Conservation (phyloP, 257 asterid species). For the Oldenlandia corymbosa region DNA sequence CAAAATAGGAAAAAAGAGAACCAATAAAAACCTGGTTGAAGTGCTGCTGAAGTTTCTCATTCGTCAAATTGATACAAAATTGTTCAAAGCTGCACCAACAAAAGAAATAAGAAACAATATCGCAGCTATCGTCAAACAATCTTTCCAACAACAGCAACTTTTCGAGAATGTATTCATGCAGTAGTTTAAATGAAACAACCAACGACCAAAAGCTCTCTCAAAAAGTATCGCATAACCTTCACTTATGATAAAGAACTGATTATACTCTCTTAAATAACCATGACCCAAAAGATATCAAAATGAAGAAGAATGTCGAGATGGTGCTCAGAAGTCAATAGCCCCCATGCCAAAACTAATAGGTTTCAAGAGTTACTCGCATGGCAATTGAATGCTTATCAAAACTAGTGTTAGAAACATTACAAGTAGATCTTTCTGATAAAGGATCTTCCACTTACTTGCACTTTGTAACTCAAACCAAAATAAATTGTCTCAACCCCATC, state of each 20-base stretch:
- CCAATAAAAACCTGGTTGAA: constrained; percentile 73
- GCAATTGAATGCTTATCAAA: background rate
- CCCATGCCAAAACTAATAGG: background rate
- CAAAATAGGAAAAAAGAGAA: constrained; percentile 11
- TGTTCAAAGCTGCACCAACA: constrained; percentile 72
- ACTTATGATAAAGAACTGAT: background rate
- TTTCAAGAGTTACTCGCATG: background rate
- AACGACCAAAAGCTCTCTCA: background rate
- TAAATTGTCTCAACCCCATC: background rate
- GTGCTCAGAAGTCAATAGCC: background rate
- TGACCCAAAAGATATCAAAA: background rate
- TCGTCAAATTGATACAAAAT: constrained; percentile 92
- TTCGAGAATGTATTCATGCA: background rate
- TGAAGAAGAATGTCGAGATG: background rate
- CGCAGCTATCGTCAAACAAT: constrained; percentile 3
- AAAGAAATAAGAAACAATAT: constrained; percentile 7
- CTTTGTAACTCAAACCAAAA: background rate
- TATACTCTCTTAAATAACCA: background rate
- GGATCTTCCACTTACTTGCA: background rate
- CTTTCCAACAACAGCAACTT: background rate
- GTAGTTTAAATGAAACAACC: background rate
- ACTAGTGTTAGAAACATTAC: background rate
- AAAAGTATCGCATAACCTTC: background rate
- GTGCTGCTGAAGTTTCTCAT: constrained; percentile 99
- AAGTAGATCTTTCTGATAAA: background rate